Evolutionary conservation across 805 yeast species (phyloP), one percentile per base, ranked within the genome.

Genomic region (Lachancea mirantina): DNA sequence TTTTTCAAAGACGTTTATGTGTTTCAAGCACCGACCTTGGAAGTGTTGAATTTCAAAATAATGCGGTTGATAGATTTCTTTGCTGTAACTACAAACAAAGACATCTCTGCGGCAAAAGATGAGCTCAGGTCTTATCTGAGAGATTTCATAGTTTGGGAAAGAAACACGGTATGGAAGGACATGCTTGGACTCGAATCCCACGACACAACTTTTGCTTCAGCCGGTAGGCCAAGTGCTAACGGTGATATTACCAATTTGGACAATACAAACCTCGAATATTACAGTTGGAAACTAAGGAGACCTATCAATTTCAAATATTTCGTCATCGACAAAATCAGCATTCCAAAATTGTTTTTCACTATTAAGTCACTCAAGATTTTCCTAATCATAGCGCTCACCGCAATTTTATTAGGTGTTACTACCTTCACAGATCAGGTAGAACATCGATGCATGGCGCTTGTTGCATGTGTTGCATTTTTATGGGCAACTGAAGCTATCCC

Each of bases 401-500:
- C 70, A 22, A 45, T 77, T 8, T 57, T 78, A 21, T 51, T 78
- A 32, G 69, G 71, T 35, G 74, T 78, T 23, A 68, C 74, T 40
- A 77, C 84, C 1, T 70, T 78, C 40, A 70, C 76, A 40, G 83
- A 77, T 48, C 61, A 61, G 23, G 74, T 70, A 4, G 75, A 78
- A 50, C 71, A 68, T 45, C 69, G 79, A 47, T 74, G 81, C 55
- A 68, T 78, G 66, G 83, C 84, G 5, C 62, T 78, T 16, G 70
- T 78, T 26, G 80, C 69, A 8, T 72, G 79, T 41, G 52, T 64
- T 56, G 64, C 96, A 0, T 57, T 89, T 27, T 62, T 85, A 28
- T 89, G 97, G 97, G 96, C 97, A 1, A 81, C 95, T 8, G 98
- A 89, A 52, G 81, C 95, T 0, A 74, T 89, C 41, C 97, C 97